These are phyloP conservation scores for Blastocystis sp. DNA, from an alignment of 352 stramenopile species.

Conservation along the genomic window DNA sequence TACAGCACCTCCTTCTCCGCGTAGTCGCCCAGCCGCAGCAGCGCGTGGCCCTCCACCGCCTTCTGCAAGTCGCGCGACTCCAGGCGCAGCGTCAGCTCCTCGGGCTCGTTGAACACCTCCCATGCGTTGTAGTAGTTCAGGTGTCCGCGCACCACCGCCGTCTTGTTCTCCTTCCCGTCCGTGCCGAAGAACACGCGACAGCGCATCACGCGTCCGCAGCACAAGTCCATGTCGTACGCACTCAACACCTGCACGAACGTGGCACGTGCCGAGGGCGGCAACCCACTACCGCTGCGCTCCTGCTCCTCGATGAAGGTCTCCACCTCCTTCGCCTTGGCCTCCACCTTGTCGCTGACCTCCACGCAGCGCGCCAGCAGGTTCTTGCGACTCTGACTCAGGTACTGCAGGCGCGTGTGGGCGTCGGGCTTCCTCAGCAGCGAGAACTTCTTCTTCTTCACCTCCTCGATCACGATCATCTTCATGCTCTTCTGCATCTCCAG, in stretches of 20 bases:
- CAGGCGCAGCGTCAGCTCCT: slow-evolving; percentile 17
- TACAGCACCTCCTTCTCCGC: slow-evolving; percentile 58
- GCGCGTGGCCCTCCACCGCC: not conserved
- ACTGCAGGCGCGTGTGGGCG: not conserved
- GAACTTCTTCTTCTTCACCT: slow-evolving; percentile 58
- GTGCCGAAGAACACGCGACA: not conserved
- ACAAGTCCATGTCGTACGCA: not conserved
- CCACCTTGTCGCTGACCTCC: not conserved
- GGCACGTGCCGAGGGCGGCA: slow-evolving; percentile 28
- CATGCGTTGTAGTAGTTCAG: slow-evolving; percentile 35
- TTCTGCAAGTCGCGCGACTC: slow-evolving; percentile 33
- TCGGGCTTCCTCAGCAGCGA: not conserved
- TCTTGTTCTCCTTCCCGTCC: slow-evolving; percentile 8
- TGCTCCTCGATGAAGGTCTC: slow-evolving; percentile 23
- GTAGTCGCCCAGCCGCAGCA: slow-evolving; percentile 15
- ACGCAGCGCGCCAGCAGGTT: not conserved
- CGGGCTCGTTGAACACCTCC: slow-evolving; percentile 2
- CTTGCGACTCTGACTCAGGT: slow-evolving; percentile 28
- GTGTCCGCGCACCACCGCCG: not conserved
- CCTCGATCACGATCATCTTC: slow-evolving; percentile 54
- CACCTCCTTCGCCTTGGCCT: not conserved
- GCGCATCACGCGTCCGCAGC: slow-evolving; percentile 1
- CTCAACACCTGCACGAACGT: slow-evolving; percentile 25
- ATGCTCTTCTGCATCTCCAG: slow-evolving; percentile 64
- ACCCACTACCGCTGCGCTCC: slow-evolving; percentile 1